Base-by-base conservation (phyloP, 306 rosid genomes). In the Dryas alaskensis region DNA sequence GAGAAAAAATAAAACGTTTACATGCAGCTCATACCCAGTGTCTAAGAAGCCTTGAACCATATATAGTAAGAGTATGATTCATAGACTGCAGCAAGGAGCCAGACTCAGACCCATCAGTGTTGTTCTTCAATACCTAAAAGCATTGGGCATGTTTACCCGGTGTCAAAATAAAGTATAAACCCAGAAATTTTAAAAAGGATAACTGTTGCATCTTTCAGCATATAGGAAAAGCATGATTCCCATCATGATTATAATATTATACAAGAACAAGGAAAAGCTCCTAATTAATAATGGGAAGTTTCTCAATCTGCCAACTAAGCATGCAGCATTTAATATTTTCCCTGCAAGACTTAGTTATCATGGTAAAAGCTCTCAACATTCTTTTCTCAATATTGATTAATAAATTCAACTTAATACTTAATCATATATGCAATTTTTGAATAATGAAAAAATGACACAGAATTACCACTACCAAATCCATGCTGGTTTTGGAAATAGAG, bases 1-100 rank as follows among this genome's bases (percentile, higher is more conserved):
- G 67, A 73, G 45, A 59, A 63, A 51, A 6, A 68, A 55, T 46
- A 77, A 31, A 68, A 65, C 47, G 73, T 61, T 10, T 25, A 65
- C 47, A 66, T 25, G 72, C 75, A 62, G 14, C 13, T 49, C 84
- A 73, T 86, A 89, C 99, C 99, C 99, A 94, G 76, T 84, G 95
- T 81, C 88, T 86, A 76, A 94, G 90, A 85, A 91, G 96, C 83
- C 98, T 91, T 70, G 98, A 94, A 67, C 98, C 97, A 71, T 70
- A 89, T 71, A 88, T 84, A 44, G 98, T 94, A 76, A 88, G 90
- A 72, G 96, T 91, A 42, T 63, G 89, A 89, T 94, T 94, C 95
- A 94, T 87, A 50, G 82, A 80, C 68, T 84, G 92, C 79, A 94
- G 88, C 87, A 94, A 88, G 76, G 97, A 89, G 80, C 97, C 96